Evolutionary conservation across 495 filamentous ascomycete genomes (phyloP).

Genomic region (Elasticomyces elasticus): DNA sequence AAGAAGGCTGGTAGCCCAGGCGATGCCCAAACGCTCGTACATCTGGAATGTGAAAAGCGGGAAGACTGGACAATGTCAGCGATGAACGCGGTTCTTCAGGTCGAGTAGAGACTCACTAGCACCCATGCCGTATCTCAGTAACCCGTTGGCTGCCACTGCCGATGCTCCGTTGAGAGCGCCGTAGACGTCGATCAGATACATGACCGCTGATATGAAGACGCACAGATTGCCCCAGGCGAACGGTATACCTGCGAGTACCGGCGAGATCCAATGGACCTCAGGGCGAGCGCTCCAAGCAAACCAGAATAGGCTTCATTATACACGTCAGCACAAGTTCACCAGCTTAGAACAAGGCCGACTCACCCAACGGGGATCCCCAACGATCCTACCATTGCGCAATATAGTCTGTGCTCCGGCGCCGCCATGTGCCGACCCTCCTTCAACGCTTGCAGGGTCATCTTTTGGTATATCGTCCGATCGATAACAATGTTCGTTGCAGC

Average conservation of each 20-base stretch:
- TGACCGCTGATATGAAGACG: slow-evolving; percentile 36
- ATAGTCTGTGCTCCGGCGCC: slow-evolving; percentile 37
- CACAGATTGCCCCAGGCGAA: slow-evolving; percentile 60
- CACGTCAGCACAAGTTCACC: slow-evolving; percentile 27
- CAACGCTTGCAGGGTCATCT: slow-evolving; percentile 32
- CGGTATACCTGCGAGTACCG: slow-evolving; percentile 47
- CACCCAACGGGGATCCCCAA: slow-evolving; percentile 36
- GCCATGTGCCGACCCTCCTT: slow-evolving; percentile 25
- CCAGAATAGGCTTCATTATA: slow-evolving; percentile 33
- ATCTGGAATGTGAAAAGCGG: slow-evolving; percentile 48
- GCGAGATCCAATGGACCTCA: slow-evolving; percentile 42
- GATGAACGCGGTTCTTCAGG: neutral
- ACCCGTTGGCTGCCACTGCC: slow-evolving; percentile 52
- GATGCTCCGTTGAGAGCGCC: slow-evolving; percentile 47
- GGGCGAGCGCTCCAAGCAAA: slow-evolving; percentile 39
- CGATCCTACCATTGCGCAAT: slow-evolving; percentile 35
- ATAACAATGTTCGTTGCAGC: slow-evolving; percentile 37
- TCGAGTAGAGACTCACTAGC: slow-evolving; percentile 15
- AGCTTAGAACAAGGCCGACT: slow-evolving; percentile 36
- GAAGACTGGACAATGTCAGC: slow-evolving; percentile 37
- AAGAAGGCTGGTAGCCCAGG: slow-evolving; percentile 37
- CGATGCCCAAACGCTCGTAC: slow-evolving; percentile 33
- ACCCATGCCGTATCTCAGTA: slow-evolving; percentile 52
- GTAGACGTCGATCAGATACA: slow-evolving; percentile 52
- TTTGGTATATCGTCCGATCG: slow-evolving; percentile 27